Evolutionary conservation across 1,284 basidiomycete species (phyloP), one percentile per base, ranked within the genome.

Genomic region (Marasmius fiardii): DNA sequence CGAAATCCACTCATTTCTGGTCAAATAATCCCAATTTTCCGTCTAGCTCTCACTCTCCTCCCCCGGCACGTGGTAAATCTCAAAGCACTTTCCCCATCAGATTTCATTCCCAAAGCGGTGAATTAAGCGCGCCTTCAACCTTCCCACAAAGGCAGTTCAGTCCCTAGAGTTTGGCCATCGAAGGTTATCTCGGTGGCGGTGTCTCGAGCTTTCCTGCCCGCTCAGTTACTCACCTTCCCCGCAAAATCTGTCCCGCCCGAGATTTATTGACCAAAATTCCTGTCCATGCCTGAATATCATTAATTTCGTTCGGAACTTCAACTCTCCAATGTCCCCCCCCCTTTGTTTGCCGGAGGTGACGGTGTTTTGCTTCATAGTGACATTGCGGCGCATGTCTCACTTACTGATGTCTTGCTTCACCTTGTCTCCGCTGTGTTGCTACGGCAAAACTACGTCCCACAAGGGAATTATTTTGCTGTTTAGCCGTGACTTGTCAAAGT

Each of bases 21-120:
- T n/a, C n/a, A n/a, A n/a, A n/a, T n/a, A 73, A 74, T 76, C 74
- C 23, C 14, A 6, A 6, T 41, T n/a, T 41, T n/a, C n/a, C 39
- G 5, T 44, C 7, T 18, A 31, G 16, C 21, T 37, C 34, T 24
- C 34, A 20, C 49, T n/a, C 21, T 31, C 8, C 18, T 47, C 10
- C 31, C 23, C 18, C 47, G 26, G 47, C 57, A 53, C 35, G 58
- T 61, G 56, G 63, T 62, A 60, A 60, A 64, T 60, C 58, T 55
- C 55, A 60, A 58, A 61, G 53, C 61, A 60, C 62, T 58, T 61
- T 31, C 63, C 60, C 49, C 53, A 54, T 52, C 55, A 54, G 47
- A 49, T 49, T 49, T 20, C 24, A 26, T 26, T 10, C 47, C 31
- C 47, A 49, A 49, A 31, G 23, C 47, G 26, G 47, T 50, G 55